Base-by-base conservation (phyloP, 1,284 basidiomycete species). In the Rugosomyces carneus region DNA sequence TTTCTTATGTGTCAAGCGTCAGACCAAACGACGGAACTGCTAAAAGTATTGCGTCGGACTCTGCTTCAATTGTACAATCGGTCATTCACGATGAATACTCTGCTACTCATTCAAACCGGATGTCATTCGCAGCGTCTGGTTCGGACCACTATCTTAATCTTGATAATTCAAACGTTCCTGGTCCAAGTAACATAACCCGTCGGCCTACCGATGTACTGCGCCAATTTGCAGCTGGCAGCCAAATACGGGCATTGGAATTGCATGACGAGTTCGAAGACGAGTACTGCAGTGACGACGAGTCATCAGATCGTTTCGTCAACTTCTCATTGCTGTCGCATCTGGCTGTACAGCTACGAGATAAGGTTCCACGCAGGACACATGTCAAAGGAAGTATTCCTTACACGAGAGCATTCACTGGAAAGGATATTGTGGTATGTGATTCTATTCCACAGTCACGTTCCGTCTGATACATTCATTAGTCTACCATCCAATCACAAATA, bases 301-400 rank as follows among this genome's bases (percentile, higher is more conserved):
- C 89, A 46, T 84, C 84, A 47, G 78, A 80, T 51, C 72, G 78
- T 23, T 94, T 89, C 62, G 84, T 95, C 62, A 92, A 96, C 62
- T 85, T 91, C 36, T 80, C 89, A 1, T 68, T 96, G 24, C 72
- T 98, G 37, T 92, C 88, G 24, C 87, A 97, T 62, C 75, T 95
- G 24, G 93, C 93, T 3, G 83, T 94, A 5, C 84, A 90, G 57
- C 66, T 98, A 43, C 76, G 85, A 37, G 93, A 96, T 64, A 84
- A 86, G 55, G 87, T 98, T 0, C 87, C 86, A 1, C 74, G 88
- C 39, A 84, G 84, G 10, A 83, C 81, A 2, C 93, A 98, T 60
- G 87, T 93, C 51, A 96, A 96, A 66, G 89, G 88, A 6, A 87
- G 88, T 47, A 87, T 94, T 37, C 85, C 89, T 0, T 94, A 93